phyloP scores from a whole-genome alignment of 108 stramenopile species.

The Pseudonitzschia pungens region DNA sequence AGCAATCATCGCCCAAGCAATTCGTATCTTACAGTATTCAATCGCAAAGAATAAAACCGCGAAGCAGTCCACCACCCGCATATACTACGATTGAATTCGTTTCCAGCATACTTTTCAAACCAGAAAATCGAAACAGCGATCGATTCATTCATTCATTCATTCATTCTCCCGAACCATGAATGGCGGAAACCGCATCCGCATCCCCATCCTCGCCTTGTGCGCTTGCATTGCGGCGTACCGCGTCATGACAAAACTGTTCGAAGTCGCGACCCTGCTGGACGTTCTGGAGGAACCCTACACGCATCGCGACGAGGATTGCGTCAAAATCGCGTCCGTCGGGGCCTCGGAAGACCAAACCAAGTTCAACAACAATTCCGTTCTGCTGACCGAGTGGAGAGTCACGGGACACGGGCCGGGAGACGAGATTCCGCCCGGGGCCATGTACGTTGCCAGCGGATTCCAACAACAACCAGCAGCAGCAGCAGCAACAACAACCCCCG shows the following conservation, averaged over 20 bases:
- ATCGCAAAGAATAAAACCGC: too few species aligned
- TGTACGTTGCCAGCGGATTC: constrained; percentile 14
- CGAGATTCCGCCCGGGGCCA: neutral
- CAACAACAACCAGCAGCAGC: neutral
- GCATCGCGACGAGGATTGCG: constrained; percentile 2
- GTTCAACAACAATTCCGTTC: constrained; percentile 13
- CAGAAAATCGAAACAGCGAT: neutral
- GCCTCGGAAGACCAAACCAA: constrained; percentile 11
- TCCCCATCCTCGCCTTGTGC: neutral
- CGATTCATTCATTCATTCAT: too few species aligned
- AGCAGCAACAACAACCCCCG: too few species aligned
- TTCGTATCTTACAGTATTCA: too few species aligned
- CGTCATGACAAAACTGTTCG: neutral
- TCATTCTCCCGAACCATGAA: neutral
- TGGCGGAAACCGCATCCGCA: neutral
- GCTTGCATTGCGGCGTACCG: neutral
- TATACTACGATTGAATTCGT: too few species aligned
- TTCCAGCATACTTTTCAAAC: neutral
- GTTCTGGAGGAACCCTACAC: neutral
- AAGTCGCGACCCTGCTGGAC: neutral
- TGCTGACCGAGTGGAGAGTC: constrained; percentile 6
- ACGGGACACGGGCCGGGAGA: neutral
- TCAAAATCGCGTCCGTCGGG: neutral
- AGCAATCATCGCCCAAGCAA: too few species aligned
- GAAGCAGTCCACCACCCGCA: too few species aligned